Evolutionary conservation across 768 basidiomycete genomes (phyloP), one percentile per base, ranked within the genome.

Genomic region (Clitopilus passeckerianus): DNA sequence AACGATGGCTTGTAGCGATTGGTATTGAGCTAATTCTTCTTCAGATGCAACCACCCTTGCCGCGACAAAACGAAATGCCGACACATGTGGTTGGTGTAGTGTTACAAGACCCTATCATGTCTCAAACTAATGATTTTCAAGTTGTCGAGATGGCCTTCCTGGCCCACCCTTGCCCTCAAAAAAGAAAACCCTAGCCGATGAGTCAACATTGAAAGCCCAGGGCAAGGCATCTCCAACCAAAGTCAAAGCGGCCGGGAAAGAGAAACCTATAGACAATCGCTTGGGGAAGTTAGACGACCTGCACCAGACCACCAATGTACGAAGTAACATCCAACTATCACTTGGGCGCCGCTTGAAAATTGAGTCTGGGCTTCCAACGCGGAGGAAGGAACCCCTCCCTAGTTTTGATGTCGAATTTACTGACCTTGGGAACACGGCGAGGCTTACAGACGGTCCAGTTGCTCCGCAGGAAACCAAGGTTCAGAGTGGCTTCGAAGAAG

Each of bases 21-120:
- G 57, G 5, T 22, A 54, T 9, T 7, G 34, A 37, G 57, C 27
- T 53, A 18, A 46, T 44, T 22, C 24, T 58, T n/a, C 30, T 61
- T 59, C 37, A 91, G 90, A 54, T 94, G 92, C 66, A 89, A 90
- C 64, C 92, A 94, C 64, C 56, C 79, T 20, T 94, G 92, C 78
- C 90, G 88, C 68, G 85, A 91, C 66, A 93, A 92, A 70, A 72
- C 75, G 4, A 78, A 75, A 44, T 94, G 92, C 67, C 82, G 86
- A 23, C 92, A 94, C 74, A 68, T 86, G 34, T 93, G 92, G 92
- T 91, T 63, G 62, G 76, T 61, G 30, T 55, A 27, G 0, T 12
- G 0, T 7, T 27, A 18, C 35, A 22, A 24, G 18, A 3, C 3
- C 27, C 27, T 34, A 8, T 23, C 53, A 35, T 24, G 22, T 24